phyloP scores from a whole-genome alignment of 2,329 filamentous ascomycete genomes.

The Fusarium haematococcum region DNA sequence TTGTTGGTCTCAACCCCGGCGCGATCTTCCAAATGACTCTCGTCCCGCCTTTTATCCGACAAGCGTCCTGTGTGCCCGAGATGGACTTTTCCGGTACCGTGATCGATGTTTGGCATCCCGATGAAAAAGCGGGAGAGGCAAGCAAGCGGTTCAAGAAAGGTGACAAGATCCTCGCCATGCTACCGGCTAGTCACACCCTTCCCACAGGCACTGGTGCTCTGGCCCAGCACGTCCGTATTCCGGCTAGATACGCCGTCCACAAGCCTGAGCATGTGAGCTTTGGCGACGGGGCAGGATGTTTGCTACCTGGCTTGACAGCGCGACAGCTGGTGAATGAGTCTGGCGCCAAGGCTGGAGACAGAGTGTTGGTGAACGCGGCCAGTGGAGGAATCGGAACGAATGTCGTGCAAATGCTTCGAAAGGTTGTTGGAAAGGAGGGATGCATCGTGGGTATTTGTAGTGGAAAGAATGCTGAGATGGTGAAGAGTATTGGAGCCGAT shows the following conservation, averaged over 20 bases:
- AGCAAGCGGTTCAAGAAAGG: conserved; percentile 43
- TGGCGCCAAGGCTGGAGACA: conserved; percentile 51
- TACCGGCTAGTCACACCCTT: conserved; percentile 49
- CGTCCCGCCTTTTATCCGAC: conserved; percentile 53
- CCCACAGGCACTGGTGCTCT: conserved; percentile 54
- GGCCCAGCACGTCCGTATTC: conserved; percentile 53
- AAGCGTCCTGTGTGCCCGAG: conserved; percentile 53
- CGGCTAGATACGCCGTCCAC: conserved; percentile 48
- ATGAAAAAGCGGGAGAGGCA: conserved; percentile 24
- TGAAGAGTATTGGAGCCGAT: conserved; percentile 60
- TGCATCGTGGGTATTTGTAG: conserved; percentile 62
- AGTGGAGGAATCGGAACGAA: conserved; percentile 63
- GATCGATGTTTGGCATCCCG: conserved; percentile 49
- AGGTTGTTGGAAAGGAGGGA: conserved; percentile 54
- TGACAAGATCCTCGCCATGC: conserved; percentile 53
- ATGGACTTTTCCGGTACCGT: conserved; percentile 59
- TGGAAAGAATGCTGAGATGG: conserved; percentile 57
- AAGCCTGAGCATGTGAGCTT: conserved; percentile 47
- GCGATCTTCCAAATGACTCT: conserved; percentile 56
- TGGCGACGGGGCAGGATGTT: conserved; percentile 52
- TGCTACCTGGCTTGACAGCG: conserved; percentile 55
- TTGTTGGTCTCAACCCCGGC: conserved; percentile 59
- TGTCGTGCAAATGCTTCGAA: conserved; percentile 57
- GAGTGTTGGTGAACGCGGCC: conserved; percentile 62
- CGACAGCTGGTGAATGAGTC: conserved; percentile 53